These are phyloP conservation scores for Schizonepeta tenuifolia DNA, from an alignment of 257 asterid species.

Conservation along the genomic window DNA sequence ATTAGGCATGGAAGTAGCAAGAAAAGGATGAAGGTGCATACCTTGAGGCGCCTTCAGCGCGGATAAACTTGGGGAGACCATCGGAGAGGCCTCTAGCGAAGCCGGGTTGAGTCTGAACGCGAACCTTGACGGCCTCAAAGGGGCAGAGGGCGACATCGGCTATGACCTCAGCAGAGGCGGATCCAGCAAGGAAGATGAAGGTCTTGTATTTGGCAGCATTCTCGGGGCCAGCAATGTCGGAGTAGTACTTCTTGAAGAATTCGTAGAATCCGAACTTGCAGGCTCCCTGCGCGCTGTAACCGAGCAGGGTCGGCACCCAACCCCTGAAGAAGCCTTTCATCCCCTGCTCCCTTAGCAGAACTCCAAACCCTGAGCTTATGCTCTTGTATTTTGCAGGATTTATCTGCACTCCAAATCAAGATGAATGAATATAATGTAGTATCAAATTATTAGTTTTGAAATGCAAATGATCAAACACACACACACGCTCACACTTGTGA, in stretches of 20 bases:
- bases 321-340: conserved; percentile 76
- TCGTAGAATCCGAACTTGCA: conserved; percentile 88
- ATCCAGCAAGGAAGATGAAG: conserved; percentile 79
- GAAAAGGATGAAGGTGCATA: conserved; percentile 30
- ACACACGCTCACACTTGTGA: neutral
- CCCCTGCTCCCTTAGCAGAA: conserved; percentile 78
- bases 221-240: conserved; percentile 85
- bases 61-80: conserved; percentile 77
- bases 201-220: conserved; percentile 81
- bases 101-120: conserved; percentile 91
- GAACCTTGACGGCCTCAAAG: conserved; percentile 86
- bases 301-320: conserved; percentile 86
- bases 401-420: conserved; percentile 46
- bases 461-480: neutral
- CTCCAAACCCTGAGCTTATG: conserved; percentile 70
- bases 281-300: conserved; percentile 92
- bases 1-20: neutral
- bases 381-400: conserved; percentile 80
- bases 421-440: too few relatives aligned
- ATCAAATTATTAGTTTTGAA: too few relatives aligned
- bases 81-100: conserved; percentile 81
- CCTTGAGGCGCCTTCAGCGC: conserved; percentile 77
- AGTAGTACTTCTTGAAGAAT: conserved; percentile 81
- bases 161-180: conserved; percentile 86
- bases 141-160: conserved; percentile 94